Conservation (phyloP, 225 moss, liverwort and hornwort genomes). For the Climacium dendroides region DNA sequence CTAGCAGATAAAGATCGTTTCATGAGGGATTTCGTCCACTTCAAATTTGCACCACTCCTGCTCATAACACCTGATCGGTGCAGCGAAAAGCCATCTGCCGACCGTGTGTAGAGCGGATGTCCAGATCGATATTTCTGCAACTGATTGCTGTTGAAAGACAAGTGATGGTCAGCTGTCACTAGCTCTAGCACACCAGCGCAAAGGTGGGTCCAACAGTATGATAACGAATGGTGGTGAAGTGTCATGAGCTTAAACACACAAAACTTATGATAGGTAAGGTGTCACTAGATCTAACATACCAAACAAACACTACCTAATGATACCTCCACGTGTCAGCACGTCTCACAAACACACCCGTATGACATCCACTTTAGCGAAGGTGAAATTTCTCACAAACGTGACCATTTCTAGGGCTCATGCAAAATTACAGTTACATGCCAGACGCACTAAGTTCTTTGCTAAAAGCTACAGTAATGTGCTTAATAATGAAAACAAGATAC, state of each 20-base stretch:
- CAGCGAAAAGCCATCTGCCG: slow-evolving; percentile 86
- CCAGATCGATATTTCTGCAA: slow-evolving; percentile 62
- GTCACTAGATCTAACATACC: background rate
- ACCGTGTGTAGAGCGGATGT: slow-evolving; percentile 85
- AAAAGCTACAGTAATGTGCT: background rate
- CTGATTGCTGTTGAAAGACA: slow-evolving; percentile 58
- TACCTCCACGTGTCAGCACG: background rate
- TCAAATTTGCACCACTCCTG: slow-evolving; percentile 70
- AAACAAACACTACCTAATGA: background rate
- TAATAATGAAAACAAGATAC: background rate
- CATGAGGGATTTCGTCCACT: slow-evolving; percentile 86
- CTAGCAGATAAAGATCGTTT: slow-evolving; percentile 71
- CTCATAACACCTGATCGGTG: slow-evolving; percentile 83
- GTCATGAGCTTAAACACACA: background rate
- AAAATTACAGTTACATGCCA: background rate
- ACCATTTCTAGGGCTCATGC: background rate
- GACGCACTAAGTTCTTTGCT: background rate
- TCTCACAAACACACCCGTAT: background rate
- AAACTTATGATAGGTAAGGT: background rate
- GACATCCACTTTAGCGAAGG: background rate
- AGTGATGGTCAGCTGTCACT: slow-evolving; percentile 5
- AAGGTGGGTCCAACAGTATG: background rate
- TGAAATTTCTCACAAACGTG: background rate
- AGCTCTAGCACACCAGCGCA: background rate
- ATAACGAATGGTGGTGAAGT: background rate